Evolutionary conservation across 2,329 filamentous ascomycete species (phyloP).

Genomic region (Monosporascus sp.): DNA sequence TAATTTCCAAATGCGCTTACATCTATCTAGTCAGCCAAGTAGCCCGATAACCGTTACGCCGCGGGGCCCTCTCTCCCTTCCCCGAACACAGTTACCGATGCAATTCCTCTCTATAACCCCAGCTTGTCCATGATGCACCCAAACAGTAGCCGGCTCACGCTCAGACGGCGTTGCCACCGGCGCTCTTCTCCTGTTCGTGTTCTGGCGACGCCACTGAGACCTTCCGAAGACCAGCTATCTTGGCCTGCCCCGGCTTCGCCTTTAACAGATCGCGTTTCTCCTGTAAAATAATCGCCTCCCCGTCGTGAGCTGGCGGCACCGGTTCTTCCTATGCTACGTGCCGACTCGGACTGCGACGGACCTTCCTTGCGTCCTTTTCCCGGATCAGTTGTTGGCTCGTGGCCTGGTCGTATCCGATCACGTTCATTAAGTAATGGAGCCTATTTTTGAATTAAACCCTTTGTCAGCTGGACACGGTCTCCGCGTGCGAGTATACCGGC

Average conservation of each 20-base stretch:
- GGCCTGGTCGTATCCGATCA: slow-evolving; percentile 50
- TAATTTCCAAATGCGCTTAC: too few species aligned
- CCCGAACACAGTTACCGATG: too few species aligned
- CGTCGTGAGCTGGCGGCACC: not conserved
- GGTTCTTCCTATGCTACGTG: slow-evolving; percentile 11
- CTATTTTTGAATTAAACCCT: slow-evolving; percentile 28
- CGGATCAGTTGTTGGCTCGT: slow-evolving; percentile 43
- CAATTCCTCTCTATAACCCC: too few species aligned
- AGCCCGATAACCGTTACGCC: too few species aligned
- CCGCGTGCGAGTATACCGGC: not conserved
- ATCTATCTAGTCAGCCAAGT: not conserved
- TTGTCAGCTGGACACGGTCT: not conserved
- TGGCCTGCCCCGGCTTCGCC: not conserved
- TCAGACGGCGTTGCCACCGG: not conserved
- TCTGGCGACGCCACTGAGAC: not conserved
- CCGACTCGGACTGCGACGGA: slow-evolving; percentile 13
- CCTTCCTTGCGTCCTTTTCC: slow-evolving; percentile 27
- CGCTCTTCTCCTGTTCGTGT: not conserved
- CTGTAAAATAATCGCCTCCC: not conserved
- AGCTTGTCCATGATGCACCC: too few species aligned
- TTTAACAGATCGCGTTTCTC: not conserved
- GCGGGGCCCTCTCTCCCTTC: too few species aligned
- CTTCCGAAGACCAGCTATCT: not conserved
- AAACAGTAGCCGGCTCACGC: not conserved
- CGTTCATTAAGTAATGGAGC: slow-evolving; percentile 44